phyloP scores from a whole-genome alignment of 2,329 filamentous ascomycete genomes.

The Fusarium buharicum region DNA sequence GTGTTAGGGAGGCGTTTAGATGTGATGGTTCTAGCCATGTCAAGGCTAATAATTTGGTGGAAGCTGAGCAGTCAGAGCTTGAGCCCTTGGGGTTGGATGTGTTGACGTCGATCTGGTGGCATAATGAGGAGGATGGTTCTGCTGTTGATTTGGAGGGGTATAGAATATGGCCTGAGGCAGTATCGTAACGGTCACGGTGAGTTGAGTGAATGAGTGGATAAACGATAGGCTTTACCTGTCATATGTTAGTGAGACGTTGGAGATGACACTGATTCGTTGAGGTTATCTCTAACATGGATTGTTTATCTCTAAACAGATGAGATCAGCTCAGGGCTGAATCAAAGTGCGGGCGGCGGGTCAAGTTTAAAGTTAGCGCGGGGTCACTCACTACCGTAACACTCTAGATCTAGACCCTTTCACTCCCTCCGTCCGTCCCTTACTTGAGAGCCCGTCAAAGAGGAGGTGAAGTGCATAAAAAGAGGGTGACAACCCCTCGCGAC shows the following conservation, averaged over 20 bases:
- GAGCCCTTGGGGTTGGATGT: constrained; percentile 13
- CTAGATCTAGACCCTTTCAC: constrained; percentile 25
- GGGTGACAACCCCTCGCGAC: background rate
- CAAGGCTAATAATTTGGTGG: background rate
- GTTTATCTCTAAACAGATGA: background rate
- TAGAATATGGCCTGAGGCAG: background rate
- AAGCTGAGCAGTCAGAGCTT: constrained; percentile 13
- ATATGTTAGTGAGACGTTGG: background rate
- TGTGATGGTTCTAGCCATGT: constrained; percentile 1
- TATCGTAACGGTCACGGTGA: background rate
- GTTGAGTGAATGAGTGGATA: background rate
- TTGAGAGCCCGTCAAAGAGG: background rate
- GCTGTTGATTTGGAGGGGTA: constrained; percentile 14
- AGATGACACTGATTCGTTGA: background rate
- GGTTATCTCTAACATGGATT: background rate
- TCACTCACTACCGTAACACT: constrained; percentile 12
- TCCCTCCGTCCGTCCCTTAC: no score
- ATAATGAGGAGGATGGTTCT: constrained; percentile 17
- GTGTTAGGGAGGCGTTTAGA: constrained; percentile 17
- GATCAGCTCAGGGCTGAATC: constrained; percentile 20
- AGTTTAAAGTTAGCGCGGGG: constrained; percentile 19
- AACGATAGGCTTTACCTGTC: no score
- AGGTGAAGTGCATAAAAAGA: background rate
- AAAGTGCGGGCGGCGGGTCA: constrained; percentile 13
- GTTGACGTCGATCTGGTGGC: constrained; percentile 13